These are phyloP conservation scores for Pistacia atlantica DNA, from an alignment of 345 rosid species.

Conservation along the genomic window DNA sequence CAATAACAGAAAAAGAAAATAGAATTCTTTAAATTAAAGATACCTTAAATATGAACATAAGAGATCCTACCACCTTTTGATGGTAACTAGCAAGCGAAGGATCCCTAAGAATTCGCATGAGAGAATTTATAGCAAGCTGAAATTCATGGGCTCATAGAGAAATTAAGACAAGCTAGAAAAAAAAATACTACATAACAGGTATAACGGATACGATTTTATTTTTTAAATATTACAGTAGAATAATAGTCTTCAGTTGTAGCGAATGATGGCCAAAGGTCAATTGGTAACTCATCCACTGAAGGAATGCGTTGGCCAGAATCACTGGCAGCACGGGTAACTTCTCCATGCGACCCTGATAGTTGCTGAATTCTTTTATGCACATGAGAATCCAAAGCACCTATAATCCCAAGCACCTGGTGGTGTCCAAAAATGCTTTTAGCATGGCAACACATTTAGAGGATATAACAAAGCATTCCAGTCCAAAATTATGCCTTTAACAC, in stretches of 20 bases:
- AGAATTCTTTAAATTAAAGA: slow-evolving; percentile 3
- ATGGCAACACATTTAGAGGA: slow-evolving; percentile 20
- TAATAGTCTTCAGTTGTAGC: slow-evolving; percentile 96
- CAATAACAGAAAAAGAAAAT: slow-evolving; percentile 4
- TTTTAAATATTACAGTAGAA: slow-evolving; percentile 60
- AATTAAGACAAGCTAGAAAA: slow-evolving; percentile 20
- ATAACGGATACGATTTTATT: slow-evolving; percentile 1
- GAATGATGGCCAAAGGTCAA: slow-evolving; percentile 93
- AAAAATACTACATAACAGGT: slow-evolving; percentile 16
- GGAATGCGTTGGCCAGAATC: slow-evolving; percentile 96
- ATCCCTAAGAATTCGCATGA: slow-evolving; percentile 97
- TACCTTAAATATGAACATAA: slow-evolving; percentile 98
- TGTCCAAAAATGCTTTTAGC: slow-evolving; percentile 30
- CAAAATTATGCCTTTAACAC: slow-evolving; percentile 75
- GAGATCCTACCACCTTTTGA: slow-evolving; percentile 96
- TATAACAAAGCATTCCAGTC: slow-evolving; percentile 21
- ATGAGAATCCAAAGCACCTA: slow-evolving; percentile 99
- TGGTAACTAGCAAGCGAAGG: slow-evolving; percentile 95
- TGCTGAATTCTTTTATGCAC: slow-evolving; percentile 87
- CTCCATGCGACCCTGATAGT: slow-evolving; percentile 84
- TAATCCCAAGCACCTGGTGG: slow-evolving; percentile 92
- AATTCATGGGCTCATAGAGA: slow-evolving; percentile 14
- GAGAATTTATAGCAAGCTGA: slow-evolving; percentile 97
- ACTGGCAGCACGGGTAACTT: slow-evolving; percentile 80
- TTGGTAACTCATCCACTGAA: slow-evolving; percentile 78